Evolutionary conservation across 2,329 filamentous ascomycete species (phyloP), one percentile per base, ranked within the genome.

Genomic region (Cryphonectria parasitica): DNA sequence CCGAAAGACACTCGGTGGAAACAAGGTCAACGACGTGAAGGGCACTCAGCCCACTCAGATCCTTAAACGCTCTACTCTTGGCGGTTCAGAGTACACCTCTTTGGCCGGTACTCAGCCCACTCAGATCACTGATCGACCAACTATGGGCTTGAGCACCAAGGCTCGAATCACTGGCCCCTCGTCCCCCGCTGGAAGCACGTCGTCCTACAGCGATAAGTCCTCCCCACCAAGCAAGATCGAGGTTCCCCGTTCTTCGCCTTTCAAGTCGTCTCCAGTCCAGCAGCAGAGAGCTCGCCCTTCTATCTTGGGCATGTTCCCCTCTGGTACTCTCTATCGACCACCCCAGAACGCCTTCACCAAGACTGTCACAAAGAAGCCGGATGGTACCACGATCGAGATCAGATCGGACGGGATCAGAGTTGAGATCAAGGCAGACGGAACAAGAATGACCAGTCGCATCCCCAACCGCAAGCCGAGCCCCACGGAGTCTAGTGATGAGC

Each of bases 181-280:
- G 15, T 36, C 49, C 60, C 65, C 58, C 4, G 54, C 41, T 28
- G 62, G 56, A 31, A 49, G 63, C 13, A n/a, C 64, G 71, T 19
- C 68, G 74, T 62, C 64, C 76, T 58, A 79, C 69, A 49, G 80
- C 60, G 52, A 79, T 61, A 81, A 81, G 34, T 83, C 85, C 10
- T 86, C 86, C 0, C 82, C 83, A 11, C 75, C 80, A 36, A 82
- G 83, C 45, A 76, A 83, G 25, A 78, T 98, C 69, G 95, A 97
- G 79, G 95, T 98, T 3, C 90, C 91, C 41, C 93, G 93, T n/a
- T 98, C 95, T 3, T 98, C 95, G 0, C 95, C 94, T 1, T 86
- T 90, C 70, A 87, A 87, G 71, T 77, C 75, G 75, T 77, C 75
- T 78, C 78, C 76, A 74, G 64, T 71, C 71, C 72, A 73, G n/a